Evolutionary conservation across 352 stramenopile species (phyloP), one percentile per base, ranked within the genome.

Genomic region (Aphanomyces stellatus): DNA sequence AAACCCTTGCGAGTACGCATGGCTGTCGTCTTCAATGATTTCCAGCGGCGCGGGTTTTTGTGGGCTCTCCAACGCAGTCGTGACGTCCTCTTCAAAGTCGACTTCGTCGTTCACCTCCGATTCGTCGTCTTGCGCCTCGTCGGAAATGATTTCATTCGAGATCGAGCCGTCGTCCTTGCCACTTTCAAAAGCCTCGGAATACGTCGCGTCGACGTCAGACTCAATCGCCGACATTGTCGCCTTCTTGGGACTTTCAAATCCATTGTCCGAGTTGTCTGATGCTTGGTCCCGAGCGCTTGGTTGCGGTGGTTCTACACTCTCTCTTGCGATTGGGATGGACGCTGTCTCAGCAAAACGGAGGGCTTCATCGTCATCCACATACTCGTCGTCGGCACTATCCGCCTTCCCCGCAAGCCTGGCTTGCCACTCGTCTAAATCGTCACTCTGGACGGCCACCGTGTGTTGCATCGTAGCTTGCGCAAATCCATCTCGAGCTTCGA

Each of bases 401-500:
- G n/a, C n/a, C n/a, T n/a, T n/a, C n/a, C n/a, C n/a, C 13, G 13
- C 11, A 46, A 46, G 37, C 37, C 33, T 22, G 10, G 49, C 1
- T 40, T 57, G 19, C 49, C 49, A 57, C 17, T 22, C 49, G 49
- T 35, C 22, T 24, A 3, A 7, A 7, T 42, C 46, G 28, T 67
- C 60, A 33, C 60, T 67, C 27, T 67, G 60, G 10, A 67, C 33
- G 3, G 60, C 60, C 10, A 67, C 42, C 4, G 60, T 57, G 37
- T 41, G n/a, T n/a, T 31, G 43, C 30, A 67, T 19, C 13, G 28
- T 48, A 25, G 11, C 57, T 41, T 67, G 60, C 19, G 31, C 35
- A 33, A 22, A 15, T 41, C 60, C 60, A 17, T 67, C 60, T 11
- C 41, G 41, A 5, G 41, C 27, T 22, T 67, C 60, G 22, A 67